These are phyloP conservation scores for Hypoxylon intermedium DNA, from an alignment of 495 filamentous ascomycete genomes.

Conservation along the genomic window DNA sequence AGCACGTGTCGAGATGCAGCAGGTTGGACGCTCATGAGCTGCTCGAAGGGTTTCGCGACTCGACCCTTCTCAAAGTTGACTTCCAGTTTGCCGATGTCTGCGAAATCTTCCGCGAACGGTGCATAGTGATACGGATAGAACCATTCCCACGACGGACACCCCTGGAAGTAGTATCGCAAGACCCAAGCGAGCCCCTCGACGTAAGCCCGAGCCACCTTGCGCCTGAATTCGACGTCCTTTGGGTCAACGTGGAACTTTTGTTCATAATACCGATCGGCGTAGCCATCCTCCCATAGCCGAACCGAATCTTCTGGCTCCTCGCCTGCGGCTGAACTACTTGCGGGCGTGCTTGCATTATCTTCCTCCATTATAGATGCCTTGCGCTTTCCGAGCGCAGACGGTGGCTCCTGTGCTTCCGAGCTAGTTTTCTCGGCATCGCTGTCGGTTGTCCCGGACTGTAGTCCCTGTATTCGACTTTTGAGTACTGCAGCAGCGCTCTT, in stretches of 20 bases:
- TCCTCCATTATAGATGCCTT: constrained; percentile 68
- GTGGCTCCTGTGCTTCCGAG: constrained; percentile 37
- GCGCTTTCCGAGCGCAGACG: constrained; percentile 60
- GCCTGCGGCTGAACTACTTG: constrained; percentile 52
- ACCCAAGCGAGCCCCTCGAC: constrained; percentile 99
- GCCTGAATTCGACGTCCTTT: constrained; percentile 82
- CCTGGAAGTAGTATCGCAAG: constrained; percentile 96
- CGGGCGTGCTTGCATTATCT: constrained; percentile 59
- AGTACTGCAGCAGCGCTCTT: constrained; percentile 91
- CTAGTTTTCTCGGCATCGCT: constrained; percentile 27
- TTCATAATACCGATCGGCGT: constrained; percentile 94
- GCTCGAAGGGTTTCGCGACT: constrained; percentile 92
- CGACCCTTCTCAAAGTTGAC: constrained; percentile 85
- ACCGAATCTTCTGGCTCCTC: constrained; percentile 75
- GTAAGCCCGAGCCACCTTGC: constrained; percentile 90
- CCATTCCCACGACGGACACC: constrained; percentile 98
- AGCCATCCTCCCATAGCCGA: constrained; percentile 92
- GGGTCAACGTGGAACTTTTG: constrained; percentile 93
- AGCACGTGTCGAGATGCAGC: constrained; percentile 91
- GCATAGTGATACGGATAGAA: constrained; percentile 99
- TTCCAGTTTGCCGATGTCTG: constrained; percentile 77
- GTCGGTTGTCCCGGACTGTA: constrained; percentile 45
- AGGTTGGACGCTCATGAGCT: constrained; percentile 97
- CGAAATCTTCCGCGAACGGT: constrained; percentile 95
- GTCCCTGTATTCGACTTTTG: constrained; percentile 76